Base-by-base conservation (phyloP, 257 asterid species). In the Thymus mandschuricus region DNA sequence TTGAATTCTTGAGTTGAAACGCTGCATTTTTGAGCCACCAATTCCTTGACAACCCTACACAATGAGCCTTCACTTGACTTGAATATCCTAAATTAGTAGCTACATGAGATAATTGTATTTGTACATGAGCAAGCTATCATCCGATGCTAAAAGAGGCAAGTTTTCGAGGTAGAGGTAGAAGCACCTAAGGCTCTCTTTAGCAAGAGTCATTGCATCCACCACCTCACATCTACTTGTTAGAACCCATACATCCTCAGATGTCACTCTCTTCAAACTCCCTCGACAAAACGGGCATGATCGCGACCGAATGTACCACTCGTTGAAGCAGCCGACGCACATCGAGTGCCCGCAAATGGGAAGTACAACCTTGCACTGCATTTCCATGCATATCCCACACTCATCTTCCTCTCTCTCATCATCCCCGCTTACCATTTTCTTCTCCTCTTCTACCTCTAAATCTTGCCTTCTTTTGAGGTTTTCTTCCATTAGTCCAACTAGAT, bases 371-470 rank as follows among this genome's bases (percentile, higher is more conserved):
- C 80, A 46, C 58, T 82, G 82, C 69, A 49, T 74, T 55, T 89
- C 88, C 92, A 89, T 84, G 73, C 96, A 89, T 80, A 87, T 87
- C 5, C 94, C 94, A 60, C 94, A 89, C 67, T 89, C 94, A 13
- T 89, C 94, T 30, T 51, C 72, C 3, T 51, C 58, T 5, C 11
- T 21, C 10, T 21, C 58, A 21, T 5, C 33, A 2, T 52, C 27
- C 10, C n/a, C 34, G 2, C 61, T 1, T 3, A 38, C 31, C 61
- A 7, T 28, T 8, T 21, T 52, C 58, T 5, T 15, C 9, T 51
- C 10, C 4, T 12, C 15, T 8, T 51, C 30, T 1, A 1, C 8
- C 4, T 4, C 31, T 13, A 30, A 52, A 9, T 28, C 31, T 1
- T 4, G 43, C 13, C 9, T 55, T 45, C 50, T 67, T 40, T 75